These are phyloP conservation scores for Dendrobium chrysotoxum DNA, from an alignment of 106 monocot genomes.

Conservation along the genomic window DNA sequence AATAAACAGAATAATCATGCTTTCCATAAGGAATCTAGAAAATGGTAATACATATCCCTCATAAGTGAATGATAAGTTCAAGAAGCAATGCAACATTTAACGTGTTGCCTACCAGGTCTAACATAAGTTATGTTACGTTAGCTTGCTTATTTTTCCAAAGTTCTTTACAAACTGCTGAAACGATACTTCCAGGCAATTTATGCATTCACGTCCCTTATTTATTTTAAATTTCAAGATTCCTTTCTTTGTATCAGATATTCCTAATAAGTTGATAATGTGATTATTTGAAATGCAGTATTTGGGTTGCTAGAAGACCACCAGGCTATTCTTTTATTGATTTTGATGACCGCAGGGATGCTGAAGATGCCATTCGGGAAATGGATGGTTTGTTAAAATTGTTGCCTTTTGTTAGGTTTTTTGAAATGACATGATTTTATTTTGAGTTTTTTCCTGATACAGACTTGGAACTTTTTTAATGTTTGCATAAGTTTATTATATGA, in stretches of 20 bases:
- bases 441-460: not conserved
- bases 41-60: too few species aligned
- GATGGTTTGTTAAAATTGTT: conserved; percentile 25
- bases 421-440: not conserved
- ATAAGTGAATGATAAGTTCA: too few species aligned
- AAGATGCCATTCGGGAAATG: conserved; percentile 44
- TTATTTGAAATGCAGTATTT: conserved; percentile 29
- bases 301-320: conserved; percentile 55
- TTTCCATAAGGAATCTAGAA: too few species aligned
- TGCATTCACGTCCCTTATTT: too few species aligned
- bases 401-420: not conserved
- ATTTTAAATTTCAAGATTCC: not conserved
- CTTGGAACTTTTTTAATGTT: not conserved
- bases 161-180: too few species aligned
- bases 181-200: too few species aligned
- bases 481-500: not conserved
- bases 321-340: conserved; percentile 52
- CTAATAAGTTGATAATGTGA: not conserved
- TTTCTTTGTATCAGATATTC: not conserved
- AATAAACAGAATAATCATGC: too few species aligned
- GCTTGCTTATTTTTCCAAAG: too few species aligned
- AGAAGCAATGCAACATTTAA: too few species aligned
- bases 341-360: conserved; percentile 44
- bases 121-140: too few species aligned
- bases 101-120: too few species aligned